Evolutionary conservation across 1,284 basidiomycete species (phyloP).

Genomic region (Cyathus olla): DNA sequence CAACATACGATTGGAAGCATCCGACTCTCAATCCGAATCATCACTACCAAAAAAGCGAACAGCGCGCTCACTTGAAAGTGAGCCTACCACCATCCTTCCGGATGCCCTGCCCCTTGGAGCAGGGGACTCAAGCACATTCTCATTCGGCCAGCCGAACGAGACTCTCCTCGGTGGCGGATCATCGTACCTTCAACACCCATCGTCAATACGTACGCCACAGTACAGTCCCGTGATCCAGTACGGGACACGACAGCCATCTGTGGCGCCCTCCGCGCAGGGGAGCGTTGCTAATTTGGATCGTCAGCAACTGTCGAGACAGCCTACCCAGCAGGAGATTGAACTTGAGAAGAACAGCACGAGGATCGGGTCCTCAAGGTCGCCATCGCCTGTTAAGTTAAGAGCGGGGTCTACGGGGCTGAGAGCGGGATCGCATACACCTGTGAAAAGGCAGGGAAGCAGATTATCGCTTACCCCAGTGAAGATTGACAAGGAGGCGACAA

Average conservation of each 20-base stretch:
- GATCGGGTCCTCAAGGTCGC: conserved; percentile 72
- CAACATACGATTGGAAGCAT: background rate
- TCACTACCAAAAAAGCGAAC: background rate
- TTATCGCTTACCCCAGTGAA: conserved; percentile 48
- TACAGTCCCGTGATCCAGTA: conserved; percentile 1
- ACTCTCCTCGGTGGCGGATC: conserved; percentile 14
- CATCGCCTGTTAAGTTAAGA: conserved; percentile 68
- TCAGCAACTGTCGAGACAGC: background rate
- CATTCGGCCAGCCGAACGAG: conserved; percentile 24
- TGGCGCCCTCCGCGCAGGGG: conserved; percentile 1
- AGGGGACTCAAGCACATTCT: background rate
- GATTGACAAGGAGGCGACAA: conserved; percentile 54
- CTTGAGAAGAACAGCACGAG: conserved; percentile 23
- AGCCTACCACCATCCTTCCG: conserved; percentile 21
- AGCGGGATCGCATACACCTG: too few relatives aligned
- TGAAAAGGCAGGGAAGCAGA: conserved; percentile 12
- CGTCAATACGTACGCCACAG: conserved; percentile 10
- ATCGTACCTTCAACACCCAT: conserved; percentile 8
- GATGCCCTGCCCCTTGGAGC: conserved; percentile 3
- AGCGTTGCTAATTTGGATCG: background rate
- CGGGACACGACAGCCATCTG: conserved; percentile 6
- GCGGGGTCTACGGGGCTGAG: too few relatives aligned
- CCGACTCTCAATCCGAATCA: background rate
- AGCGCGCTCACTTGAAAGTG: conserved; percentile 10
- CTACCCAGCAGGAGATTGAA: background rate